A percentile compares a stretch with the other conserved stretches of the same genome.
Conservation (phyloP, 495 filamentous ascomycete species). For the Beverwykella pulmonaria region DNA sequence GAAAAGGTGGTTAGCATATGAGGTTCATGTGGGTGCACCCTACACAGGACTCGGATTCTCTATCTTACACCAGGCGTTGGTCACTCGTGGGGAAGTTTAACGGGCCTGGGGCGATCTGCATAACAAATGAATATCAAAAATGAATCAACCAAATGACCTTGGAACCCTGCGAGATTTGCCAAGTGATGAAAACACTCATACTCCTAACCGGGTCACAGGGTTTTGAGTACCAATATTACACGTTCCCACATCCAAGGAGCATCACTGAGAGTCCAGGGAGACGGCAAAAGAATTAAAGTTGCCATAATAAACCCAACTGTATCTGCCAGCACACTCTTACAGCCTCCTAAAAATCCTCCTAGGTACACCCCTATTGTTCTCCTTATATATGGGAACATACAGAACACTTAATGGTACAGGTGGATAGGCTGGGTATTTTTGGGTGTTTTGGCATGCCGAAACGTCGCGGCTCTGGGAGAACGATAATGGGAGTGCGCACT, state of each 20-base stretch:
- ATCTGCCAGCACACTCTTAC: too few relatives aligned
- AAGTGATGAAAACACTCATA: constrained; percentile 9
- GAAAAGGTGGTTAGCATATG: constrained; percentile 1
- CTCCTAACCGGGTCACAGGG: neutral
- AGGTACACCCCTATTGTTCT: too few relatives aligned
- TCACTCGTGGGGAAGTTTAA: constrained; percentile 24
- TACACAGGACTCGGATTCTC: constrained; percentile 12
- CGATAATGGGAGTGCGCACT: neutral
- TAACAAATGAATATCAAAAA: constrained; percentile 33
- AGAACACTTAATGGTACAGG: neutral
- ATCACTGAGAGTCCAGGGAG: too few relatives aligned
- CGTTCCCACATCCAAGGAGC: too few relatives aligned
- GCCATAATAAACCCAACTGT: too few relatives aligned
- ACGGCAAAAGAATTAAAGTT: too few relatives aligned
- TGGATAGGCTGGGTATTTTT: neutral
- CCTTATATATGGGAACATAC: too few relatives aligned
- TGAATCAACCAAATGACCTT: constrained; percentile 17
- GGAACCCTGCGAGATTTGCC: neutral
- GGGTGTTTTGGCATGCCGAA: constrained; percentile 7
- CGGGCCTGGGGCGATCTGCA: constrained; percentile 23
- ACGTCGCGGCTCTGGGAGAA: constrained; percentile 4
- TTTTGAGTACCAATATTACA: too few relatives aligned
- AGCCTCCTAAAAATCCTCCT: too few relatives aligned
- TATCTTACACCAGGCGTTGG: constrained; percentile 34
- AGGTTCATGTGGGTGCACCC: constrained; percentile 15